Evolutionary conservation across 352 stramenopile species (phyloP), one percentile per base, ranked within the genome.

Genomic region (Lagenidium giganteum): DNA sequence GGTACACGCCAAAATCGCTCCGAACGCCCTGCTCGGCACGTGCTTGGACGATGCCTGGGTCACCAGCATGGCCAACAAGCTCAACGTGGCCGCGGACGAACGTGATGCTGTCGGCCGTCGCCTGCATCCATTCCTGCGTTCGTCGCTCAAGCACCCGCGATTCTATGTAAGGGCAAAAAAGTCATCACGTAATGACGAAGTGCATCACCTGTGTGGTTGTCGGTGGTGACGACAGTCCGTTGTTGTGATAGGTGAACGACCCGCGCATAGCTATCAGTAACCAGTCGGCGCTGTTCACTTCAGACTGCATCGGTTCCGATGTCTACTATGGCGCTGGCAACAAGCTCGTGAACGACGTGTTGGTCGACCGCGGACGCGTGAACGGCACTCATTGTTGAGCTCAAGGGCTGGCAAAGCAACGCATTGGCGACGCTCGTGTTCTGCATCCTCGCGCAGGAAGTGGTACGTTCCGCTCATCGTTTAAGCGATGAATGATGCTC

Each of bases 371-470:
- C 3, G 68, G 57, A 6, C 35, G 5, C 23, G 20, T 61, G 11
- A 52, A 70, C 39, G 49, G 50, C 33, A 11, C 28, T 75, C 28
- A 31, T 68, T 8, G 13, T 71, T 2, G 64, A 72, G 21, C 23
- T 69, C 8, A 55, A 41, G 6, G 54, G 59, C 34, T 83, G 75
- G 67, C 57, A 48, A 16, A 58, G 69, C 5, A 69, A 84, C 39
- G 50, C 40, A n/a, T 51, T 83, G 0, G 34, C 49, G 5, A 59
- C 60, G 1, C 30, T 70, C 21, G 47, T 82, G 5, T 57, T 80
- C 8, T 45, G 64, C 0, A 83, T 87, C 29, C 21, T 83, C 3
- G 63, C 64, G 4, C 29, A 52, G 23, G 66, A 82, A 64, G 64
- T 75, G 28, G n/a, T n/a, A n/a, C n/a, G n/a, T n/a, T n/a, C n/a